Base-by-base conservation (phyloP, 306 rosid genomes). In the Biancaea sappan region DNA sequence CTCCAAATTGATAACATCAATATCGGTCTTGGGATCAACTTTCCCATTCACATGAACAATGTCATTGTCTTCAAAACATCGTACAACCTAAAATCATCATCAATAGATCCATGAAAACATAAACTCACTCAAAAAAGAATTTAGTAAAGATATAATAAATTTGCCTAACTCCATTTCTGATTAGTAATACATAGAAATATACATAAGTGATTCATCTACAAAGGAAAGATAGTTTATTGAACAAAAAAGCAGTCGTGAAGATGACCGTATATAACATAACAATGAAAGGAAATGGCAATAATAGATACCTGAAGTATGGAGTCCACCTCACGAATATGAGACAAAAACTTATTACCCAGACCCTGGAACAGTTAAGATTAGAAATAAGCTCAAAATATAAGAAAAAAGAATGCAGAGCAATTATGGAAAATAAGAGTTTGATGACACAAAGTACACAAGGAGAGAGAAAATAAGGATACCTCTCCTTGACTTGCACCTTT, bases 401-500 rank as follows among this genome's bases (percentile, higher is more conserved):
- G 68, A 11, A 18, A 57, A 51, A 25, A 57, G 46, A 25, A 67
- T 38, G 6, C n/a, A 69, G 50, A 63, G 8, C 40, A 6, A 48
- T 37, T 18, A 58, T 63, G 11, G 54, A 57, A 37, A 57, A 6
- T 21, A 41, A 7, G 26, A 21, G 24, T 14, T 58, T 28, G 56
- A 26, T 66, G 73, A 75, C 61, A 74, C 40, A 74, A 60, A 64
- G 62, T 48, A 46, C 58, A 32, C 35, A 63, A 67, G 41, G 47
- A 56, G 56, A 66, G 47, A 28, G 40, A 60, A 25, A 19, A 57
- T 26, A 60, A 83, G 71, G 75, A 70, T 76, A 94, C 99, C 93
- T 94, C 97, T 80, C 99, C 99, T 79, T 91, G 93, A 78, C 97
- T 92, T 66, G 96, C 99, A 77, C 99, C 96, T 84, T 92, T 94